Evolutionary conservation across 208 protist genomes (phyloP), one percentile per base, ranked within the genome.

Genomic region (Crithidia thermophila): DNA sequence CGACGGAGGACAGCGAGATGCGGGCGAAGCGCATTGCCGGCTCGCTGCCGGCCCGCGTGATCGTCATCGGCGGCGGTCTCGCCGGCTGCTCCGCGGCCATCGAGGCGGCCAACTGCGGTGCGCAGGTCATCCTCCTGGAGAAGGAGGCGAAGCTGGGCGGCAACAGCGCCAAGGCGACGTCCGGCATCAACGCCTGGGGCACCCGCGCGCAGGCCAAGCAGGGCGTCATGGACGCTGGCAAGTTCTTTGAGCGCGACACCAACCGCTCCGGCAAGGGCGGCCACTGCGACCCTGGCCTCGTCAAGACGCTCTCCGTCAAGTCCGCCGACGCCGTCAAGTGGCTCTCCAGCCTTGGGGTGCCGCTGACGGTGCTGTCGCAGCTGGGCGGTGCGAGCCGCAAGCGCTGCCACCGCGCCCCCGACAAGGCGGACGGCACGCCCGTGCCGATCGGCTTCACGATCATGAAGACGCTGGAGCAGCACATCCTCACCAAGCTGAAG

Each of bases 121-220:
- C 91, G 4, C 80, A 79, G 34, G 95, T 98, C 14, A 79, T 90
- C 23, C 67, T 98, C 18, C 60, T 98, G 21, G 97, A 98, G 52
- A 98, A 98, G 81, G 86, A 93, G 61, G 4, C 42, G 28, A 82
- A 73, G 57, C 46, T 97, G 13, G 97, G 97, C 28, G 97, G 97
- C 58, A 99, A 99, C 81, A 98, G 93, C 37, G 94, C 92, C 51
- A 99, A 99, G 84, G 97, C 97, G 10, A 97, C 92, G 9, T 98
- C 94, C 23, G 97, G 97, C 72, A 99, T 99, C 64, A 99, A 99
- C 72, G 96, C 74, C 20, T 92, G 88, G 77, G 78, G 79, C 28
- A 97, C 97, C 8, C 77, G 77, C 40, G 84, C 91, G 21, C 96
- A 99, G 84, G 81, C 78, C 27, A 62, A 84, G 73, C 46, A 75